Percentiles rank a stretch among this genome's conserved stretches.
Evolutionary conservation across 768 basidiomycete genomes (phyloP).

Genomic region (Leccinum imitatum): DNA sequence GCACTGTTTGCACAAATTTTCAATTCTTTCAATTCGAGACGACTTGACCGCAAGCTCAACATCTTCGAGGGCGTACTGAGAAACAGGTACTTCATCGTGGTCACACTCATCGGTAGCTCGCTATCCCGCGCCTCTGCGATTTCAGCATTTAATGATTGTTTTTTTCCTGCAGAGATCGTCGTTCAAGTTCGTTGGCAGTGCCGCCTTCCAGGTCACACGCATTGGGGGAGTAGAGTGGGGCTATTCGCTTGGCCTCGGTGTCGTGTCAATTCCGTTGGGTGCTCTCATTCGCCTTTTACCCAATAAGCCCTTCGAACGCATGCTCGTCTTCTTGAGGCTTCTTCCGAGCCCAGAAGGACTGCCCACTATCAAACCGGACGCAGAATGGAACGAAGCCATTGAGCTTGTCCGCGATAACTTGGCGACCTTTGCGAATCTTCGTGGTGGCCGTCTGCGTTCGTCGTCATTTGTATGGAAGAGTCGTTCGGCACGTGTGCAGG

Average conservation of each 20-base stretch:
- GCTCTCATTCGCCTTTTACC: constrained; percentile 78
- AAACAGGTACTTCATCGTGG: constrained; percentile 83
- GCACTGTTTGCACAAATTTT: constrained; percentile 95
- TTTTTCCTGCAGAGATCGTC: constrained; percentile 62
- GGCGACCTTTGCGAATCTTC: constrained; percentile 73
- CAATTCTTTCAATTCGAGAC: constrained; percentile 90
- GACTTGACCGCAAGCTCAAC: constrained; percentile 76
- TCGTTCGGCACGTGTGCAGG: constrained; percentile 55
- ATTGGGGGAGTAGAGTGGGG: constrained; percentile 90
- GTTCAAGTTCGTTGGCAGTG: constrained; percentile 86
- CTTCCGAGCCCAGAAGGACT: constrained; percentile 61
- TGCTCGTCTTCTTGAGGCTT: constrained; percentile 55
- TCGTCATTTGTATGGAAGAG: constrained; percentile 86
- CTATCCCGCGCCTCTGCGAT: neutral
- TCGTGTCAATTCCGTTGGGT: constrained; percentile 87
- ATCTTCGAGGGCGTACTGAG: constrained; percentile 78
- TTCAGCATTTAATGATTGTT: constrained; percentile 31
- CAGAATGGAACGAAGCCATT: constrained; percentile 77
- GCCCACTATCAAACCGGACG: constrained; percentile 61
- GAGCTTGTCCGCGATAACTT: constrained; percentile 85
- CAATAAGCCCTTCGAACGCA: constrained; percentile 70
- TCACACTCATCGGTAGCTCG: constrained; percentile 78
- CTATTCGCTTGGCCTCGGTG: constrained; percentile 83
- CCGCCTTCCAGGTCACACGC: constrained; percentile 85
- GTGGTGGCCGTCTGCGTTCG: constrained; percentile 85